Base-by-base conservation (phyloP, 768 basidiomycete genomes). In the Amyloporia xantha region DNA sequence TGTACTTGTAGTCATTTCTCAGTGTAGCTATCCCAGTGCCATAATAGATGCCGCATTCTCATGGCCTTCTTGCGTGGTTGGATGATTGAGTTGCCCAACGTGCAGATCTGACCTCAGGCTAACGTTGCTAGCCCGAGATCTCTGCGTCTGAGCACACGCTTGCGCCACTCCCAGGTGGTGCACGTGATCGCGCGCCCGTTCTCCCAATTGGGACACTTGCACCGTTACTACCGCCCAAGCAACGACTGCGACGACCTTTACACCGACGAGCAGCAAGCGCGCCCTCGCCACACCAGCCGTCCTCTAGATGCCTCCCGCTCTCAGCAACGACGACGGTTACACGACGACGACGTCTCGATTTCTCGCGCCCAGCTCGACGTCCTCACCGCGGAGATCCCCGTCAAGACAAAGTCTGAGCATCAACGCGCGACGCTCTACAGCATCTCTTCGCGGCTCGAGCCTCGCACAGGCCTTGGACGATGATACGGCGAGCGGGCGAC, bases 381-480 rank as follows among this genome's bases (percentile, higher is more conserved):
- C 51, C 10, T 35, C 63, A 41, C 61, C 60, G 20, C 66, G 62
- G 51, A 64, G 57, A 41, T 59, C 62, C 17, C 63, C 65, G 5
- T 65, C 65, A 33, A 54, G 56, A 49, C 66, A 63, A 38, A 57
- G 49, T 41, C 53, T 67, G 25, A 50, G 53, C 44, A 58, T 66
- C 9, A 62, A 58, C 42, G 59, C 56, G 35, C 75, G 78, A 48
- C 72, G 71, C 51, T 81, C 82, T 17, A 71, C 65, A 19, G 65
- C 74, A 25, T 77, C 81, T 19, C 63, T 81, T 53, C 79, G 78
- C 35, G 64, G 66, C 48, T 56, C 74, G 13, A 66, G 62, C 52
- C 64, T 76, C 27, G 64, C 67, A 20, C 50, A 66, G 24, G 54
- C 62, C 23, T 56, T 66, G 19, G 72, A 71, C 47, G 75, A 73